These are phyloP conservation scores for Kwoniella dejecticola DNA, from an alignment of 768 basidiomycete species.

Conservation along the genomic window DNA sequence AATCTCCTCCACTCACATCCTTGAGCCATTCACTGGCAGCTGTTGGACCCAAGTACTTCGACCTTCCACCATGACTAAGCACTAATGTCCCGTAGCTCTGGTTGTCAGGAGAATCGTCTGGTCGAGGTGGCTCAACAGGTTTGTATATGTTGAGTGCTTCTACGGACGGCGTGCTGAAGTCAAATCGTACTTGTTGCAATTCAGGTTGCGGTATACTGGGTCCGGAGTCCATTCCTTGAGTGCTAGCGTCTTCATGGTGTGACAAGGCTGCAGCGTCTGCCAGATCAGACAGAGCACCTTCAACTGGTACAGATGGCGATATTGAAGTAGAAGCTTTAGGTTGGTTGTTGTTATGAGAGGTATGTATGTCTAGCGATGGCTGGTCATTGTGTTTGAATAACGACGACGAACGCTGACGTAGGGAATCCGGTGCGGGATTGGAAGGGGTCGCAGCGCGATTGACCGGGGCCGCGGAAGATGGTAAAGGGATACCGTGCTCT, in stretches of 20 bases:
- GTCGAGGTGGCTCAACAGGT: background rate
- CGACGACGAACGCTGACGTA: background rate
- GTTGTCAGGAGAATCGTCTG: background rate
- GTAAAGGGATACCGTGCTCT: conserved; percentile 1
- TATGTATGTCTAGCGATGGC: too few relatives aligned
- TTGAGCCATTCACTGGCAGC: conserved; percentile 37
- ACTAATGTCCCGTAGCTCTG: conserved; percentile 30
- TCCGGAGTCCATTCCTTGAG: background rate
- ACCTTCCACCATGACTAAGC: conserved; percentile 19
- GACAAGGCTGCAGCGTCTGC: background rate
- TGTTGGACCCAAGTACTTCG: conserved; percentile 29
- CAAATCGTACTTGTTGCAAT: background rate
- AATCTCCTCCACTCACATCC: conserved; percentile 26
- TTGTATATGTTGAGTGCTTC: background rate
- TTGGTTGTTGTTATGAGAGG: too few relatives aligned
- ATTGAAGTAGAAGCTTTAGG: too few relatives aligned
- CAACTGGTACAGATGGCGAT: background rate
- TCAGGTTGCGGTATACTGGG: background rate
- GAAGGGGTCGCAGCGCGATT: background rate
- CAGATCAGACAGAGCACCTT: background rate
- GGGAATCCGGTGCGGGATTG: background rate
- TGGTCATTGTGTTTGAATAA: background rate
- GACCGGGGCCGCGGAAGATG: background rate
- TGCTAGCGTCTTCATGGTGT: background rate
- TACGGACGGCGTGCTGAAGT: background rate